phyloP scores from a whole-genome alignment of 352 stramenopile genomes.

The Plasmopara muralis region DNA sequence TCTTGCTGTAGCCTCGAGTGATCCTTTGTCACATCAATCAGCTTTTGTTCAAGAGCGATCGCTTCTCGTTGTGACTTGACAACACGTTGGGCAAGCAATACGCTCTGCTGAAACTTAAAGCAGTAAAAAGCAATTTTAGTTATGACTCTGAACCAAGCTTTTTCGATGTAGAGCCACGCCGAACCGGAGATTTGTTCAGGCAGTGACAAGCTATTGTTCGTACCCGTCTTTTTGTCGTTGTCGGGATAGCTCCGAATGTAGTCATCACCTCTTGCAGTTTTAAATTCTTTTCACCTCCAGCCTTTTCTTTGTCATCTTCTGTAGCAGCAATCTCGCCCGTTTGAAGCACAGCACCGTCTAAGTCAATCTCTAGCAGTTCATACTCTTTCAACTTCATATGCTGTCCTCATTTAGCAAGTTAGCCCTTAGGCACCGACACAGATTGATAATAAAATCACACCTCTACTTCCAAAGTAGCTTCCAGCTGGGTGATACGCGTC shows the following conservation, averaged over 20 bases:
- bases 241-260: constrained; percentile 63
- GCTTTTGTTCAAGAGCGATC: constrained; percentile 33
- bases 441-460: constrained; percentile 12
- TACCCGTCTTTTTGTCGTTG: constrained; percentile 59
- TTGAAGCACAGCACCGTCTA: constrained; percentile 62
- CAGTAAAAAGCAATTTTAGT: constrained; percentile 1
- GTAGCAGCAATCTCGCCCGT: constrained; percentile 35
- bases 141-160: not conserved
- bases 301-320: not conserved
- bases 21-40: constrained; percentile 28
- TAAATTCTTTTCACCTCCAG: not conserved
- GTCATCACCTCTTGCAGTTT: constrained; percentile 41
- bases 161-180: no score
- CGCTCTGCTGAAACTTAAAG: constrained; percentile 66
- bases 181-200: no score
- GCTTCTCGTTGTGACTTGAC: constrained; percentile 57
- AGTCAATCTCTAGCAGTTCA: constrained; percentile 64
- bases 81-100: constrained; percentile 55
- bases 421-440: not conserved
- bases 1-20: constrained; percentile 24
- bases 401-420: constrained; percentile 14
- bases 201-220: not conserved
- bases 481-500: constrained; percentile 49
- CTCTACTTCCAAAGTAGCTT: constrained; percentile 46
- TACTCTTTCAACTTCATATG: constrained; percentile 60